A percentile compares a stretch with the other conserved stretches of the same genome.
Evolutionary conservation across 108 stramenopile species (phyloP).

Genomic region (Cylindrotheca fusiformis): DNA sequence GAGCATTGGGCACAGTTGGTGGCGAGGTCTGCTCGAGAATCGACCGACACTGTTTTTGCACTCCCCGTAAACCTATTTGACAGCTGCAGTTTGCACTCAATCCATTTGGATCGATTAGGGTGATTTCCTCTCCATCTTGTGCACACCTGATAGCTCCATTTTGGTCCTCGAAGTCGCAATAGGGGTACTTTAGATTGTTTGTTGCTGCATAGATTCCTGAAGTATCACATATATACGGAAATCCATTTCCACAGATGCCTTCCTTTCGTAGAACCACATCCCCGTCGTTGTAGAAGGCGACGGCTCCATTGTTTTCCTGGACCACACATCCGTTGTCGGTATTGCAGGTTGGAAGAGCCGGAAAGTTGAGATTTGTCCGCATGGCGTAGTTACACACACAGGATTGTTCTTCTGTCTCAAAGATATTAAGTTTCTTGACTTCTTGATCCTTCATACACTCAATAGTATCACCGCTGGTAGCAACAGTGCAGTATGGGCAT

Average conservation of each 20-base stretch:
- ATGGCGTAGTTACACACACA: neutral
- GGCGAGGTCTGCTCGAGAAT: too few relatives aligned
- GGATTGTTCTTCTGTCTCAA: neutral
- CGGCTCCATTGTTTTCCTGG: neutral
- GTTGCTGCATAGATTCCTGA: neutral
- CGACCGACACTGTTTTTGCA: too few relatives aligned
- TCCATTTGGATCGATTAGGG: neutral
- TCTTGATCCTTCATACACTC: conserved; percentile 6
- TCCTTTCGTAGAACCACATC: neutral
- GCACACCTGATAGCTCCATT: neutral
- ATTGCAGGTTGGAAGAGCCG: neutral
- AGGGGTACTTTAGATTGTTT: conserved; percentile 2
- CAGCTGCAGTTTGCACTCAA: neutral
- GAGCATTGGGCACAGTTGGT: too few relatives aligned
- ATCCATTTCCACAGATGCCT: conserved; percentile 4
- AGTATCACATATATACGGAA: neutral
- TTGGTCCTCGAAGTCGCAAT: neutral
- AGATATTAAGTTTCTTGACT: neutral
- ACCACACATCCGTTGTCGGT: neutral
- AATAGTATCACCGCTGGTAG: neutral
- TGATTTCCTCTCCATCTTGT: conserved; percentile 3
- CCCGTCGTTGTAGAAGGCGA: neutral
- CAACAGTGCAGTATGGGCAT: conserved; percentile 26
- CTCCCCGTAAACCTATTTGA: too few relatives aligned
- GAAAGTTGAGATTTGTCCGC: neutral